A percentile compares a stretch with the other conserved stretches of the same genome.
phyloP scores from a whole-genome alignment of 1,284 basidiomycete species.

The Sutorius eximius region DNA sequence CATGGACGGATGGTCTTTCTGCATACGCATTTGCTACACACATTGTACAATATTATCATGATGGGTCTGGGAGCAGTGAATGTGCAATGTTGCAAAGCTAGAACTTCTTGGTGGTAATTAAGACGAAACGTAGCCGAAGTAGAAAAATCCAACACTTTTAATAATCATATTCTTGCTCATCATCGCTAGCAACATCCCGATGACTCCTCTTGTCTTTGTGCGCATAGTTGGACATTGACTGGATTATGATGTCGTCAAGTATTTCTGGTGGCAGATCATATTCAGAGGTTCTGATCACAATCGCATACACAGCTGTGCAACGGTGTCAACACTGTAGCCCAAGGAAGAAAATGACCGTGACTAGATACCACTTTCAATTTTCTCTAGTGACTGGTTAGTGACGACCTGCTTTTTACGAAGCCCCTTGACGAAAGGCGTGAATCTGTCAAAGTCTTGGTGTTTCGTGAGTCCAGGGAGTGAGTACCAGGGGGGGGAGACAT shows the following conservation, averaged over 20 bases:
- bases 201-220: constrained; percentile 20
- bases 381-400: constrained; percentile 82
- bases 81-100: neutral
- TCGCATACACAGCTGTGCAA: constrained; percentile 62
- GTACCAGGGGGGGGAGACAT: constrained; percentile 24
- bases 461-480: neutral
- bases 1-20: neutral
- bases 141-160: constrained; percentile 12
- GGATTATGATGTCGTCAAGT: constrained; percentile 64
- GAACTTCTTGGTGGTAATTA: neutral
- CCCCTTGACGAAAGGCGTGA: constrained; percentile 68
- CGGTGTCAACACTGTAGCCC: constrained; percentile 3
- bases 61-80: neutral
- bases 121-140: neutral
- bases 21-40: neutral
- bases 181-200: constrained; percentile 23
- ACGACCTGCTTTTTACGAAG: constrained; percentile 87
- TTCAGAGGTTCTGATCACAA: constrained; percentile 68
- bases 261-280: constrained; percentile 66
- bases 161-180: constrained; percentile 31
- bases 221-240: constrained; percentile 41
- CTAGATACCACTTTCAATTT: constrained; percentile 85
- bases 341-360: neutral
- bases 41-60: constrained; percentile 2
- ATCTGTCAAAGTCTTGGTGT: constrained; percentile 68